Evolutionary conservation across 2,329 filamentous ascomycete species (phyloP), one percentile per base, ranked within the genome.

Genomic region (Exophiala calicioides): DNA sequence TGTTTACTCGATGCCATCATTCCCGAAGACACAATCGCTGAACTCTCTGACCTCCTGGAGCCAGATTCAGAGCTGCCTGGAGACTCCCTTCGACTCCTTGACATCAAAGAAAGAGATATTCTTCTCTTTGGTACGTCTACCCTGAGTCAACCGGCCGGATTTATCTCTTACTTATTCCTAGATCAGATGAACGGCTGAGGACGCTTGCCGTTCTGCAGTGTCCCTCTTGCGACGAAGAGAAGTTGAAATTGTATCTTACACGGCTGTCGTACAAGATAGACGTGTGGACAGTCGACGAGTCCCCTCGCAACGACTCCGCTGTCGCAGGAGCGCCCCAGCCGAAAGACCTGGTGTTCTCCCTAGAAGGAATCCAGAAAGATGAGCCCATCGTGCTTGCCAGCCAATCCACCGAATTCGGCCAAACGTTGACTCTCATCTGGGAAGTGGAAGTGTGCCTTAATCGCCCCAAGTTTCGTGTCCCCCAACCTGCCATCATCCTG

Each of bases 401-500:
- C 51, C 68, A 69, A 44, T 67, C 67, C 20, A 65, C 71, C 35
- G 63, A 63, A 16, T 66, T 67, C 15, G 62, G 65, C 30, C 65
- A 65, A 62, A 30, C 69, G 66, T 47, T 67, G 68, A 53, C 44
- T 20, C 39, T 59, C 13, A 65, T 73, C 50, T 75, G 72, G 72
- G 72, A 65, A 52, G 60, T 70, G 38, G 63, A 70, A 39, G 61
- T 68, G 4, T 66, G 68, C 38, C 59, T 74, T 13, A 66, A 68
- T 61, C 67, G 71, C 21, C 71, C 71, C 43, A 69, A 77, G 46
- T 71, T 74, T 44, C 73, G 77, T 47, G 73, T 79, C 24, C 73
- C 78, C 48, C 73, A 80, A 53, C 78, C 78, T 24, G 73, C 72
- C 4, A 68, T 83, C 19, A 71, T 79, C 36, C 80, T 83, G 56